Percentiles rank a stretch among this genome's conserved stretches.
Conservation (phyloP, 2,329 filamentous ascomycete species). For the Aspergillus sp. region DNA sequence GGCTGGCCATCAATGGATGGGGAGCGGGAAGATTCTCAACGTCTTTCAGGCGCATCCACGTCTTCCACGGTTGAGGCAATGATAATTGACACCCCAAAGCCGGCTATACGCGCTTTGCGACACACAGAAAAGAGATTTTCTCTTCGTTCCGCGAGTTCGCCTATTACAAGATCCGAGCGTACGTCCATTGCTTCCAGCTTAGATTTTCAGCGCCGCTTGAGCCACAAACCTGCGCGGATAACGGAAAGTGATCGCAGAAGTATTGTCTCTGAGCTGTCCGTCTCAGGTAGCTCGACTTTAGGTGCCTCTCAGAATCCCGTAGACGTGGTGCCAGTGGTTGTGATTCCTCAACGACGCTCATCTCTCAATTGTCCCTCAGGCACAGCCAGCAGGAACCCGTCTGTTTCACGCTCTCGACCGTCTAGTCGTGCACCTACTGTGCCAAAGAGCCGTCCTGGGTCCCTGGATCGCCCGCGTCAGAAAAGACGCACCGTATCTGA, state of each 20-base stretch:
- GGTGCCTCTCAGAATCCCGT: conserved; percentile 29
- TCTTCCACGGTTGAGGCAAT: conserved; percentile 58
- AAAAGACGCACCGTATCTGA: conserved; percentile 45
- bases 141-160: conserved; percentile 49
- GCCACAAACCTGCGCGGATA: conserved; percentile 53
- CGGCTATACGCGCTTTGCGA: conserved; percentile 48
- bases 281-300: conserved; percentile 33
- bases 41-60: conserved; percentile 53
- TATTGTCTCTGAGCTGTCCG: conserved; percentile 43
- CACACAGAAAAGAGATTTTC: conserved; percentile 56
- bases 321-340: conserved; percentile 48
- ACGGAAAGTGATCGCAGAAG: conserved; percentile 48
- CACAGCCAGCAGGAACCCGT: conserved; percentile 38
- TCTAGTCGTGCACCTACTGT: conserved; percentile 39
- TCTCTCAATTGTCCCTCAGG: conserved; percentile 41
- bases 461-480: conserved; percentile 33
- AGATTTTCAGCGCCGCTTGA: conserved; percentile 48
- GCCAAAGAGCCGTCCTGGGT: conserved; percentile 33
- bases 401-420: conserved; percentile 38
- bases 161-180: conserved; percentile 45
- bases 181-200: conserved; percentile 46
- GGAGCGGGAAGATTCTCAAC: conserved; percentile 32
- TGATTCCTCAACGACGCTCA: conserved; percentile 48
- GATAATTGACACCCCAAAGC: conserved; percentile 53
- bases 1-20: conserved; percentile 48